phyloP scores from a whole-genome alignment of 2,329 filamentous ascomycete species.

The Xylaria sp. region DNA sequence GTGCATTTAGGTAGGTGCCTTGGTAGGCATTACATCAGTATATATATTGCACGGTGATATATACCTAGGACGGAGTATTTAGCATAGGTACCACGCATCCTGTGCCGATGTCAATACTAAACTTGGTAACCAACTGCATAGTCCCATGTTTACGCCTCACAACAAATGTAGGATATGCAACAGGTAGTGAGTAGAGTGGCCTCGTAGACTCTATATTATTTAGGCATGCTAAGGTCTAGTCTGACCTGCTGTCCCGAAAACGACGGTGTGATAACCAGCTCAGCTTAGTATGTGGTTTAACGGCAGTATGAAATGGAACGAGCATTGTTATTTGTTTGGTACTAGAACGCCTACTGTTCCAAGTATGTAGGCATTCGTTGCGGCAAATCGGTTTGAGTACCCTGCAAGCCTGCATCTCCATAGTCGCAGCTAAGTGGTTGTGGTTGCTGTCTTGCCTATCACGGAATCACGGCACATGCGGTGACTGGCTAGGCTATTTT shows the following conservation, averaged over 20 bases:
- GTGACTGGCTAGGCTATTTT: slow-evolving; percentile 20
- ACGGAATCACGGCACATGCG: slow-evolving; percentile 39
- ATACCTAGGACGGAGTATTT: not conserved
- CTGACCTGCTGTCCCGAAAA: slow-evolving; percentile 10
- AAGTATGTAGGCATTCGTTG: slow-evolving; percentile 18
- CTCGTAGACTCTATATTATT: not conserved
- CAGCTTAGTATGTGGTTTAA: slow-evolving; percentile 34
- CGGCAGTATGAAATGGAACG: slow-evolving; percentile 19
- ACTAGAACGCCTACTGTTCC: slow-evolving; percentile 31
- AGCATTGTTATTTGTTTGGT: slow-evolving; percentile 29
- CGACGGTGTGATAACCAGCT: slow-evolving; percentile 28
- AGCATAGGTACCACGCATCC: not conserved
- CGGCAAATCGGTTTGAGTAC: slow-evolving; percentile 38
- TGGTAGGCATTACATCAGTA: slow-evolving; percentile 1
- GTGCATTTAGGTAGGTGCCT: not conserved
- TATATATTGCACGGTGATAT: slow-evolving; percentile 1
- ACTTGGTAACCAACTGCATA: slow-evolving; percentile 8
- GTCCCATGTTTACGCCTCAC: not conserved
- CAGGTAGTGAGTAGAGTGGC: not conserved
- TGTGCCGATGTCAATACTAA: not conserved
- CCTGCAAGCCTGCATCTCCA: slow-evolving; percentile 29
- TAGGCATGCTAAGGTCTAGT: not conserved
- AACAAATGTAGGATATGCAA: slow-evolving; percentile 5
- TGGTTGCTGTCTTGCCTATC: slow-evolving; percentile 34
- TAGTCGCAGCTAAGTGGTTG: slow-evolving; percentile 29